Base-by-base conservation (phyloP, 2,329 filamentous ascomycete species). In the Cladophialophora exuberans region DNA sequence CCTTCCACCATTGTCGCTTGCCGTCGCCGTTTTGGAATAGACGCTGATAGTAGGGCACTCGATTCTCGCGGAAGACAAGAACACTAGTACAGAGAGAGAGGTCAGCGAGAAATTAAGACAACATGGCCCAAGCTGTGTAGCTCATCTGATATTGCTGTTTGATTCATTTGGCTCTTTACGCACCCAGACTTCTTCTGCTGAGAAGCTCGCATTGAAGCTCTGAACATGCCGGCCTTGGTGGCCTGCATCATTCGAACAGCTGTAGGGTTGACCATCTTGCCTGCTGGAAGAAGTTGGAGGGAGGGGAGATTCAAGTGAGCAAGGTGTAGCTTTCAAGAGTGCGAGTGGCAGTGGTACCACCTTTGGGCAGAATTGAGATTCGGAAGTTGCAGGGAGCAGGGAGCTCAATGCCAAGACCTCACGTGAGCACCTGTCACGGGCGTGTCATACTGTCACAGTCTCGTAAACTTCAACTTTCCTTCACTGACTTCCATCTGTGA, bases 1-100 rank as follows among this genome's bases (percentile, higher is more conserved):
- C 85, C 83, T 87, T 86, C 70, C 80, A 75, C 84, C 85, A 88
- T 70, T 83, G 79, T 71, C 85, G 78, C 68, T 84, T 73, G 66
- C 84, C 84, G 69, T 87, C 85, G 70, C 86, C 76, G 61, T 75
- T 78, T 75, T 87, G 85, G 76, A 84, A 85, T 44, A 86, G 77
- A 64, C 82, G 78, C 76, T 88, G 85, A 76, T 85, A 88, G 65
- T 82, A 73, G 49, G 84, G 82, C 62, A 88, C 85, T 65, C 81
- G 79, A 79, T 88, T 88, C 73, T 83, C 77, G 72, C 85, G 84
- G 78, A 80, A 79, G 68, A 87, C 69, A 63, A 76, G 77, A 26
- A 51, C 17, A 15, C 53, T 56, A n/a, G n/a, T n/a, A 33, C 42
- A n/a, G 31, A n/a, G 10, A 43, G 18, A 35, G 28, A 5, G 9